These are phyloP conservation scores for Lindgomyces ingoldianus DNA, from an alignment of 495 filamentous ascomycete species.

Conservation along the genomic window DNA sequence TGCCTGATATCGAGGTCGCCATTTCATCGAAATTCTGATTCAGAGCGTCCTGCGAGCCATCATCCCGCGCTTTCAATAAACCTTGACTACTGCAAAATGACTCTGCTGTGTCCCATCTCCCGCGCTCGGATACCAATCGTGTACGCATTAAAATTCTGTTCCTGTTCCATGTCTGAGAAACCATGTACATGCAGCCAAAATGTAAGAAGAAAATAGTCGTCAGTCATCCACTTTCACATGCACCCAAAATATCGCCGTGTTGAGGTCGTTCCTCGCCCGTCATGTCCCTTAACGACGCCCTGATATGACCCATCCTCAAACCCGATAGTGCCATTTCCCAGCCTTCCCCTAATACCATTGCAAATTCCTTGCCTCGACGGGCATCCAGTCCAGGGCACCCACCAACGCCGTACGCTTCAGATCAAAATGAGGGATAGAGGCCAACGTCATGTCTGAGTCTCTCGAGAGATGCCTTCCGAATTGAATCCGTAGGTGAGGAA, in stretches of 20 bases:
- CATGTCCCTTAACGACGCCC: neutral
- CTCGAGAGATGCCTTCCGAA: neutral
- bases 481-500: neutral
- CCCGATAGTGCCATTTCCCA: neutral
- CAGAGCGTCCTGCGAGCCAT: too few species aligned
- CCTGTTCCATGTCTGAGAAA: constrained; percentile 1
- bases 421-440: constrained; percentile 13
- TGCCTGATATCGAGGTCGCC: too few species aligned
- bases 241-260: neutral
- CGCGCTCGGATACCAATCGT: neutral
- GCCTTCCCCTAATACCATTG: neutral
- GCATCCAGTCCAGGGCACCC: neutral
- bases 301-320: neutral
- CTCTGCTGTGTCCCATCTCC: too few species aligned
- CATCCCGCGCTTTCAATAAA: neutral
- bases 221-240: constrained; percentile 14
- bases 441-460: neutral
- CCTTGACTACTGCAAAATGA: neutral
- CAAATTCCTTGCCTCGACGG: neutral
- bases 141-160: constrained; percentile 9
- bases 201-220: constrained; percentile 11
- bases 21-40: too few species aligned
- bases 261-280: neutral
- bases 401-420: constrained; percentile 23
- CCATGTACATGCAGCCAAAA: constrained; percentile 3